Evolutionary conservation across 805 yeast species (phyloP), one percentile per base, ranked within the genome.

Genomic region (Phaffomyces opuntiae): DNA sequence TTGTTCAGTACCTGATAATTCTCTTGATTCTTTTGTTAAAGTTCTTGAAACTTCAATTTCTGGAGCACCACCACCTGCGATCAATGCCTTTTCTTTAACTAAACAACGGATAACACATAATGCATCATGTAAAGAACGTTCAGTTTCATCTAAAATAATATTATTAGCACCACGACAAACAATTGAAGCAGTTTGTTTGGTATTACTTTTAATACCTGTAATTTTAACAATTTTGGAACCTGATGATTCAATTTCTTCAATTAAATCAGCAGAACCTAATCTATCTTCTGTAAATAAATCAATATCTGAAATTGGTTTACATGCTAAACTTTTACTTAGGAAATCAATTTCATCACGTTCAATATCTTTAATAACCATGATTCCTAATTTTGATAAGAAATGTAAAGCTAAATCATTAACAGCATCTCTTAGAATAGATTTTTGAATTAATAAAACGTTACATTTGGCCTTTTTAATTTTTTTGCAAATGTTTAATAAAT

Each of bases 1-100:
- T 2, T 96, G 82, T 66, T 91, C 98, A 44, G 93, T 80, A 3
- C 99, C 99, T 43, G 93, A 72, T 6, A 96, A 81, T 57, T 85
- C 83, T 69, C 91, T 91, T 50, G 98, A 96, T 37, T 85, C 83
- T 57, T 82, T 90, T 64, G 83, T 86, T 61, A 93, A 96, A 12
- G 97, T 96, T 67, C 87, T 87, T 11, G 97, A 85, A 95, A 93
- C 91, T 57, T 89, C 75, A 95, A 93, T 83, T 62, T 91, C 99
- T 39, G 98, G 96, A 7, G 99, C 98, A 58, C 98, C 99, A 52
- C 99, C 99, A 57, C 99, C 99, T 13, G 98, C 96, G 68, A 93
- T 89, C 61, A 96, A 87, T 57, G 91, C 81, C 16, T 96, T 86
- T 58, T 88, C 95, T 55, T 78, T 81, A 85, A 63, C 95, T 71